Evolutionary conservation across 768 basidiomycete species (phyloP), one percentile per base, ranked within the genome.

Genomic region (Chalciporus sphaerocephalus): DNA sequence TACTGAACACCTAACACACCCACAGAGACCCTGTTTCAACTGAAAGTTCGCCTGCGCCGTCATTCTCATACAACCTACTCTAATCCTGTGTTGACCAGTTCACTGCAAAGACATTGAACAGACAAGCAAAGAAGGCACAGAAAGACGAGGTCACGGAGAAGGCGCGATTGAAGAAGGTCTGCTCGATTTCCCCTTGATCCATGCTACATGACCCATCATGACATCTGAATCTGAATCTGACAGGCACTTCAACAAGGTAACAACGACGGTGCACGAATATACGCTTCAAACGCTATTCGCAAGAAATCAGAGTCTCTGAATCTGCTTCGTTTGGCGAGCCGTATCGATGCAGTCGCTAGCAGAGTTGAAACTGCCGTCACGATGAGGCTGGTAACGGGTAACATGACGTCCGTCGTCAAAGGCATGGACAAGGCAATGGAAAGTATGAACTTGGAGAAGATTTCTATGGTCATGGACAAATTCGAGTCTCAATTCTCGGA

Each of bases 361-460:
- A 74, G 95, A 20, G 94, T 99, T 1, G 96, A 99, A 71, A 98
- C 96, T 15, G 96, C 96, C 0, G 93, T 98, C 34, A 97, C 95
- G 44, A 97, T 99, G 92, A 81, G 91, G 39, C 81, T 91, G 68
- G 88, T 99, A 32, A 95, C 96, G 23, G 92, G 92, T 4, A 93
- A 85, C 65, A 96, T 99, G 95, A 85, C 92, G 13, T 85, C 85
- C 27, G 96, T 98, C 3, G 96, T 99, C 36, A 84, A 83, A 58
- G 94, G 93, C 25, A 98, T 99, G 96, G 96, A 99, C 65, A 90
- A 87, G 62, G 96, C 96, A 4, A 98, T 99, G 96, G 88, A 96
- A 57, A 87, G 76, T 68, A 99, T 99, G 96, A 98, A 99, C 72
- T 79, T 98, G 46, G 96, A 99, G 58, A 78, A 86, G 95, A 98